Base-by-base conservation (phyloP, 768 basidiomycete species). In the Albatrellus ellisii region DNA sequence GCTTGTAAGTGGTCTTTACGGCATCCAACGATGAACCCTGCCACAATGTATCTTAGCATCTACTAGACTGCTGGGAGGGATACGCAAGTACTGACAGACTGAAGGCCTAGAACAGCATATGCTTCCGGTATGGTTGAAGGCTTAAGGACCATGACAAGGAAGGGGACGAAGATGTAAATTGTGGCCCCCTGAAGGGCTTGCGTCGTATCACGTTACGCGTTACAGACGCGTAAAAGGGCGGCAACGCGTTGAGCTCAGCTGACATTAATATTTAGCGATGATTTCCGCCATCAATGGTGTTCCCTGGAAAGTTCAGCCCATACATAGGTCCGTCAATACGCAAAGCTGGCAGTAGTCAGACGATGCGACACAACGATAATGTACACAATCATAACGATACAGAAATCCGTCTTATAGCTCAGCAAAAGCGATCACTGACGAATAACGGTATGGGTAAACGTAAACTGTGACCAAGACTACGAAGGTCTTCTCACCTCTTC, bases 401-500 rank as follows among this genome's bases (percentile, higher is more conserved):
- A 31, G 29, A 4, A 7, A 12, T 17, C 29, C 29, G 17, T 31
- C 17, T 17, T 17, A 31, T 14, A 31, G 14, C 17, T 17, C 21
- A 39, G 25, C 40, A 41, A 31, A 41, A 41, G 12, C 40, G 29
- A 24, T 41, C 40, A 22, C 40, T 41, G 18, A 31, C 7, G 28
- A 14, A 11, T 11, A 17, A 21, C 12, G 12, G 25, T n/a, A 6
- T 18, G 20, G 4, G 1, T 14, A 18, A n/a, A 32, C 40, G 17
- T n/a, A n/a, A n/a, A n/a, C n/a, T n/a, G n/a, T n/a, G n/a, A n/a
- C n/a, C n/a, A n/a, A n/a, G n/a, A n/a, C n/a, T n/a, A n/a, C n/a
- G n/a, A n/a, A n/a, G n/a, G n/a, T n/a, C n/a, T n/a, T 42, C 59
- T 25, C 45, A 77, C 85, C 84, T 87, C 61, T 90, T 90, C 41